Base-by-base conservation (phyloP, 306 rosid species). In the Vigna reflexopilosa region DNA sequence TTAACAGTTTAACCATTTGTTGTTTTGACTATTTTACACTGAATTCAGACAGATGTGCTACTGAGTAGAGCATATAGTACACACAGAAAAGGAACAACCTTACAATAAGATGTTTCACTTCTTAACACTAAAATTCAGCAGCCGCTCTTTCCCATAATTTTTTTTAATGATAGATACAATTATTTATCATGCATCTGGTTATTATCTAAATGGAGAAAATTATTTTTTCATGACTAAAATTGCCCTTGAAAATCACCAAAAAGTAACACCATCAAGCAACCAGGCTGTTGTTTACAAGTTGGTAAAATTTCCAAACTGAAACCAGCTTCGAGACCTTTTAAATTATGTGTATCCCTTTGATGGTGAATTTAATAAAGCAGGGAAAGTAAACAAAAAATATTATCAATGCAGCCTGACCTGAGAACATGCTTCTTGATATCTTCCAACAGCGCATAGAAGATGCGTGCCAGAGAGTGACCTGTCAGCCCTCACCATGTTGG, bases 401-500 rank as follows among this genome's bases (percentile, higher is more conserved):
- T 44, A 3, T 45, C 5, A 42, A 38, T 42, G 61, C 63, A 75
- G 44, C 72, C 84, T 84, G 58, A 95, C 99, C 99, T 95, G 99
- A 82, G 99, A 95, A 86, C 99, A 95, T 64, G 99, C 99, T 88
- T 95, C 99, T 81, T 95, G 99, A 80, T 95, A 84, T 88, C 94
- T 87, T 84, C 99, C 98, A 56, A 95, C 99, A 70, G 98, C 99
- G 68, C 99, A 95, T 24, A 95, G 99, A 89, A 95, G 97, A 86
- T 95, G 99, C 77, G 90, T 95, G 77, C 98, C 99, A 16, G 98
- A 93, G 7, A 95, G 77, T 75, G 99, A 93, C 87, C 99, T 86
- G 80, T 93, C 99, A 81, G 93, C 96, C 86, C 97, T 88, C 70
- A 95, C 99, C 99, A 93, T 95, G 88, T 95, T 95, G 84, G 99